Evolutionary conservation across 805 yeast genomes (phyloP), one percentile per base, ranked within the genome.

Genomic region (Kuraishia cidri): DNA sequence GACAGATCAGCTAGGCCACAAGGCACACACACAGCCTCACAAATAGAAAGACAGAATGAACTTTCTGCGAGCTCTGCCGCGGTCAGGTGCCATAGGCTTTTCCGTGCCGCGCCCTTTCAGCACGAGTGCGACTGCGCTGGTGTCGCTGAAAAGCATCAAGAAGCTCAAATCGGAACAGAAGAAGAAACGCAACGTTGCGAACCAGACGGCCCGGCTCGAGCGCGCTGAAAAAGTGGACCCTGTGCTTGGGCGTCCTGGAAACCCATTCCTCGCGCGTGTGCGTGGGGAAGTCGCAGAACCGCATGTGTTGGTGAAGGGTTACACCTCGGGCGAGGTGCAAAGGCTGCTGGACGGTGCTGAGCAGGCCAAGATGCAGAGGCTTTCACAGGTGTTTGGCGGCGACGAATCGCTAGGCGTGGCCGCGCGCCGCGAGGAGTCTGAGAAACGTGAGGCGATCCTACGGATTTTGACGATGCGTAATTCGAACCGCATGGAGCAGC

Each of bases 401-500:
- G 42, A 43, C 22, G 40, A 40, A 19, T 34, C 46, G 3, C 32
- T 45, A 11, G 32, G 40, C 15, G 43, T 36, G 34, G 43, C 51
- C 31, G 50, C 36, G 23, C 36, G 54, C 31, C 33, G 44, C 3
- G 58, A 59, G 31, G 45, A 50, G 26, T 65, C 63, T 28, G 72
- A 74, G 36, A 84, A 80, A 58, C 73, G 79, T 40, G 79, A 75
- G 33, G 81, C 81, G 0, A 58, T 88, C 21, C 50, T 69, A 40
- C 76, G 95, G 42, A 79, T 90, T 30, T 60, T 88, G 33, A 72
- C 74, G 46, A 68, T 85, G 59, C 78, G 70, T 55, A 88, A 88
- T 56, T 69, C 92, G 17, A 66, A 68, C 42, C 67, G 68, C 32
- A 51, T 57, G 13, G 87, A 83, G 41, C 63, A 65, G 36, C 62